Evolutionary conservation across 192 early-diverging fungal species (phyloP).

Genomic region (Martensiomyces pterosporus): DNA sequence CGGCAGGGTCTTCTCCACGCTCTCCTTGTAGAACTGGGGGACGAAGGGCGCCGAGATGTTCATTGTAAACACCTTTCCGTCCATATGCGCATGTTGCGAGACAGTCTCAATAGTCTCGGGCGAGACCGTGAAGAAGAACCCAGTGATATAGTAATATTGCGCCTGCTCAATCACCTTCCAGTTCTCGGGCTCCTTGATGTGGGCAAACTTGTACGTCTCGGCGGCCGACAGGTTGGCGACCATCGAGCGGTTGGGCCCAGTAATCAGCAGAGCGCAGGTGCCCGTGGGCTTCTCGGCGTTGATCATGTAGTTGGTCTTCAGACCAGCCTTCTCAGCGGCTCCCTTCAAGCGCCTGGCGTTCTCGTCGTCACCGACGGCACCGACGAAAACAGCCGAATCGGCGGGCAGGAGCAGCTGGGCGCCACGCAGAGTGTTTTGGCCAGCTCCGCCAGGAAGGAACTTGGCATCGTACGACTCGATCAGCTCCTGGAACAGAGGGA

Average conservation of each 20-base stretch:
- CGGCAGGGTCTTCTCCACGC: slow-evolving; percentile 69
- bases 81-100: slow-evolving; percentile 82
- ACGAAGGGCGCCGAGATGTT: slow-evolving; percentile 98
- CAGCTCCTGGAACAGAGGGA: slow-evolving; percentile 79
- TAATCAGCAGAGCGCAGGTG: slow-evolving; percentile 93
- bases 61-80: slow-evolving; percentile 83
- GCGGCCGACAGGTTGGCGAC: slow-evolving; percentile 95
- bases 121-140: slow-evolving; percentile 93
- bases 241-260: slow-evolving; percentile 81
- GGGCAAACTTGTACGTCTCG: slow-evolving; percentile 73
- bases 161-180: slow-evolving; percentile 86
- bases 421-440: slow-evolving; percentile 92
- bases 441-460: slow-evolving; percentile 94
- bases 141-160: slow-evolving; percentile 88
- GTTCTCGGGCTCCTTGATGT: slow-evolving; percentile 67
- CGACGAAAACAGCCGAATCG: slow-evolving; percentile 87
- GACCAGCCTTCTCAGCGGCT: slow-evolving; percentile 78
- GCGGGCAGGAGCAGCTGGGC: slow-evolving; percentile 86
- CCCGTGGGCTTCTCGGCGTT: slow-evolving; percentile 79
- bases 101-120: slow-evolving; percentile 77
- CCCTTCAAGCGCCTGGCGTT: slow-evolving; percentile 68
- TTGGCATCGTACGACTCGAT: slow-evolving; percentile 64
- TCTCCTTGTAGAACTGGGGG: slow-evolving; percentile 87
- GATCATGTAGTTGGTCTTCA: slow-evolving; percentile 86
- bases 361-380: slow-evolving; percentile 86